Evolutionary conservation across 208 protist species (phyloP).

Genomic region (Acanthamoeba royreba): DNA sequence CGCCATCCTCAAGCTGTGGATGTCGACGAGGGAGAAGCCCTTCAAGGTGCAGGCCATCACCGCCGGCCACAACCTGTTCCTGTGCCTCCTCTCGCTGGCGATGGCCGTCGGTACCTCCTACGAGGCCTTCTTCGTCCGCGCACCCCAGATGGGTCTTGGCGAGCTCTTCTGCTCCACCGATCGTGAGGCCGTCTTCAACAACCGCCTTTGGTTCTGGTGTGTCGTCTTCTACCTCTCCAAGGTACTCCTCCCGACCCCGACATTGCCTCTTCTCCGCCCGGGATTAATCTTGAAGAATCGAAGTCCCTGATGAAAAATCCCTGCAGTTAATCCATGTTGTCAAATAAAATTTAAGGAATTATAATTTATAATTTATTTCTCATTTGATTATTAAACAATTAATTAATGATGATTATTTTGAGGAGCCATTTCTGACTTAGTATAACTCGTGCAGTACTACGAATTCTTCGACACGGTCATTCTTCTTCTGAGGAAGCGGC

Average conservation of each 20-base stretch:
- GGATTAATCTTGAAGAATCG: neutral
- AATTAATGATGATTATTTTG: neutral
- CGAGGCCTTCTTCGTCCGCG: neutral
- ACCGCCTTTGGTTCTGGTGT: constrained; percentile 6
- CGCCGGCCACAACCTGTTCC: neutral
- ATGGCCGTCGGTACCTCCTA: neutral
- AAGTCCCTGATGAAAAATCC: no score
- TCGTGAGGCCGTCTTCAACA: neutral
- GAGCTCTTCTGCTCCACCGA: neutral
- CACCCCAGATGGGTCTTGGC: neutral
- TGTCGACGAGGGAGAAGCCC: neutral
- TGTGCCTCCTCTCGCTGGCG: neutral
- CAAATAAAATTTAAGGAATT: no score
- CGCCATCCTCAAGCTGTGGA: neutral
- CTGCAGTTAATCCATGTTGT: neutral
- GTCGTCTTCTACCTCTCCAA: constrained; percentile 26
- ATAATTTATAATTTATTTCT: no score
- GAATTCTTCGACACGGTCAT: constrained; percentile 66
- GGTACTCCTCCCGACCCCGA: no score
- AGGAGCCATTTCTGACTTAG: neutral
- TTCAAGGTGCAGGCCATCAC: neutral
- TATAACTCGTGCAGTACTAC: constrained; percentile 53
- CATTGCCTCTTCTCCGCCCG: no score
- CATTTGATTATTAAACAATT: neutral
- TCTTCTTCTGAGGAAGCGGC: constrained; percentile 48